Percentiles rank a stretch among this genome's conserved stretches.
Conservation (phyloP, 108 stramenopile species). For the Cyclostephanos invisitatus region DNA sequence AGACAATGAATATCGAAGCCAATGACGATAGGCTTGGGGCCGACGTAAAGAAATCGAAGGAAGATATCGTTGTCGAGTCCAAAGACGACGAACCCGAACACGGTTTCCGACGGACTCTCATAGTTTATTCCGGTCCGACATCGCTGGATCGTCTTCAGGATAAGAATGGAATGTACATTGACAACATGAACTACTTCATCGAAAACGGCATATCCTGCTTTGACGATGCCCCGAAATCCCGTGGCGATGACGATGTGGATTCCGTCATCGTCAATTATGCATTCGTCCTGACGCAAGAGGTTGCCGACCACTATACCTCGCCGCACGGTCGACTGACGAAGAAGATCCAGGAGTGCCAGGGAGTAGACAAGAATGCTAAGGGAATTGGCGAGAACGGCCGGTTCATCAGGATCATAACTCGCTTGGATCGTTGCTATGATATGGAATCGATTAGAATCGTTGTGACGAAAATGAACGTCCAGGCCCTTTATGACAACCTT, state of each 20-base stretch:
- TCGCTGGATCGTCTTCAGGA: constrained; percentile 36
- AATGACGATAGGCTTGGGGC: background rate
- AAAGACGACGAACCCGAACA: background rate
- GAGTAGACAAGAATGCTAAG: constrained; percentile 1
- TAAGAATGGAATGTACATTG: constrained; percentile 57
- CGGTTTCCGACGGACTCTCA: constrained; percentile 30
- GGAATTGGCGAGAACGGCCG: constrained; percentile 4
- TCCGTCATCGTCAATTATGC: constrained; percentile 33
- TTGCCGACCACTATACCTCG: constrained; percentile 33
- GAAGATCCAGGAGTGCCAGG: constrained; percentile 30
- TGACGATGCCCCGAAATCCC: constrained; percentile 17
- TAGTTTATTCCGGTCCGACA: constrained; percentile 56
- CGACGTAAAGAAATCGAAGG: background rate
- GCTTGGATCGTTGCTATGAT: constrained; percentile 47
- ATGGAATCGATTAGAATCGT: constrained; percentile 45
- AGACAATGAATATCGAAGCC: background rate
- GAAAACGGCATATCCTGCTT: constrained; percentile 48
- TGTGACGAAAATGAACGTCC: constrained; percentile 25
- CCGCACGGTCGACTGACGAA: constrained; percentile 30
- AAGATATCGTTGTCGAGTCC: background rate
- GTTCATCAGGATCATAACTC: constrained; percentile 35
- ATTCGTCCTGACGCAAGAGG: constrained; percentile 41
- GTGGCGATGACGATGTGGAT: constrained; percentile 1
- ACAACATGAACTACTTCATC: constrained; percentile 55
- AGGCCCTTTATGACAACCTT: constrained; percentile 36